These are phyloP conservation scores for Lithospermum erythrorhizon DNA, from an alignment of 257 asterid genomes.

Conservation along the genomic window DNA sequence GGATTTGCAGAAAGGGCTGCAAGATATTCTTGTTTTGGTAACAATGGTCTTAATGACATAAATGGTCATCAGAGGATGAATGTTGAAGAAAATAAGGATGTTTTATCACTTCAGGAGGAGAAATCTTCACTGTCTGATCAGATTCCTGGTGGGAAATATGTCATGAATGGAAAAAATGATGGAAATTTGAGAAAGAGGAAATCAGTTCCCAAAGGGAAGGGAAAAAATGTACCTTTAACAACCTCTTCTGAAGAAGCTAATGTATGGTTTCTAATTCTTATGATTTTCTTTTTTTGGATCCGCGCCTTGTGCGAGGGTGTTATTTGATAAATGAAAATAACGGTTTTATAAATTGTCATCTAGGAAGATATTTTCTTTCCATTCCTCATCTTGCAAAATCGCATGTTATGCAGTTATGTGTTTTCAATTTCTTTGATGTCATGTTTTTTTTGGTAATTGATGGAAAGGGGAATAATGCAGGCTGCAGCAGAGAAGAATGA, in stretches of 20 bases:
- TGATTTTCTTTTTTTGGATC: too few species aligned
- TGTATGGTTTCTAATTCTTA: conserved; percentile 18
- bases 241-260: conserved; percentile 26
- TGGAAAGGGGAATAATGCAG: conserved; percentile 22
- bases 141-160: conserved; percentile 33
- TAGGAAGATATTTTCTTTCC: too few species aligned
- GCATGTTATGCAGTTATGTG: too few species aligned
- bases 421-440: background rate
- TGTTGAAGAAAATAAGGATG: conserved; percentile 30
- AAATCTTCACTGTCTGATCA: conserved; percentile 65
- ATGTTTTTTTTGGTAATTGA: background rate
- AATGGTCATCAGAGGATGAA: conserved; percentile 12
- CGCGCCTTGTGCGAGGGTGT: too few species aligned
- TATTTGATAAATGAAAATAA: too few species aligned
- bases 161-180: conserved; percentile 15
- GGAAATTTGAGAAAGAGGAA: conserved; percentile 64
- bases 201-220: conserved; percentile 46
- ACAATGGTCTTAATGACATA: conserved; percentile 10
- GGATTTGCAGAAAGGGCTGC: conserved; percentile 51
- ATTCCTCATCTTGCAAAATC: too few species aligned
- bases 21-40: conserved; percentile 35
- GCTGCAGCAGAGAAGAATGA: conserved; percentile 44
- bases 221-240: conserved; percentile 27
- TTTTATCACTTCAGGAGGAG: conserved; percentile 22
- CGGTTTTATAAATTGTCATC: too few species aligned